Evolutionary conservation across 2,329 filamentous ascomycete genomes (phyloP).

Genomic region (Penicillium sclerotiorum): DNA sequence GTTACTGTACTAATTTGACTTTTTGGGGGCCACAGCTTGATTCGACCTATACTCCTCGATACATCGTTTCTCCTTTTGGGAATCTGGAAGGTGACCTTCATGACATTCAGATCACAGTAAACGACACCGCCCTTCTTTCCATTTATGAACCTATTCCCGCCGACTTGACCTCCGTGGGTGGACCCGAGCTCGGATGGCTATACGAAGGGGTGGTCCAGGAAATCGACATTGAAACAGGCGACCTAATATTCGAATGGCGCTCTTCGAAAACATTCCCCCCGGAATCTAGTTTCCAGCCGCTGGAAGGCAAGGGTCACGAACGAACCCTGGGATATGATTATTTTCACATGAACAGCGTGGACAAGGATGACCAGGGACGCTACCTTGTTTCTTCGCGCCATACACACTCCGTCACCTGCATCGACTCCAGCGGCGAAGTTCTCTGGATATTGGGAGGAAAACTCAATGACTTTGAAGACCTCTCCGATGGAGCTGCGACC

Average conservation of each 20-base stretch:
- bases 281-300: constrained; percentile 21
- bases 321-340: constrained; percentile 50
- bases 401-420: constrained; percentile 40
- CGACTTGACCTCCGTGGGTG: constrained; percentile 46
- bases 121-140: constrained; percentile 46
- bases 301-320: constrained; percentile 18
- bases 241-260: constrained; percentile 51
- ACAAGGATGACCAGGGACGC: constrained; percentile 50
- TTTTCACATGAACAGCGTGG: constrained; percentile 58
- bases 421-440: constrained; percentile 33
- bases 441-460: constrained; percentile 34
- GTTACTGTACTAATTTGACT: constrained; percentile 2
- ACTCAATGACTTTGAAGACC: constrained; percentile 31
- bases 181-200: constrained; percentile 43
- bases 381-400: constrained; percentile 48
- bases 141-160: constrained; percentile 44
- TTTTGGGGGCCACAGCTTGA: constrained; percentile 22
- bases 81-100: constrained; percentile 41
- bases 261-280: constrained; percentile 44
- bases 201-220: constrained; percentile 49
- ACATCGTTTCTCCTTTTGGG: constrained; percentile 25
- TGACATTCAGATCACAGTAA: constrained; percentile 46
- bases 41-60: constrained; percentile 33
- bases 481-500: constrained; percentile 25
- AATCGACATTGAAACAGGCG: constrained; percentile 45